Evolutionary conservation across 768 basidiomycete genomes (phyloP).

Genomic region (Suillus fuscotomentosus): DNA sequence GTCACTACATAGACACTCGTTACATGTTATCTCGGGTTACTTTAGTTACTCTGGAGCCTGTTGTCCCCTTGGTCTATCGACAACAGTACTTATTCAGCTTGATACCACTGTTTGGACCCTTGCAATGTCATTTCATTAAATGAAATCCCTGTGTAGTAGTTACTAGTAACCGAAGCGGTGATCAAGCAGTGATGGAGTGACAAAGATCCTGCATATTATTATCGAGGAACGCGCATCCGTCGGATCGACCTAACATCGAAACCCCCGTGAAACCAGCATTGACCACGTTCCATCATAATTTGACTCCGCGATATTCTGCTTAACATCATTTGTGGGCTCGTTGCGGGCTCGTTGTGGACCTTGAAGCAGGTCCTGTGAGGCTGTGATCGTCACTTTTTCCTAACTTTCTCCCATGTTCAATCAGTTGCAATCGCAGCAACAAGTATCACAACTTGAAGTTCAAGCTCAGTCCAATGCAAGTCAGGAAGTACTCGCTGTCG

Average conservation of each 20-base stretch:
- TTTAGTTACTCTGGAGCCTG: background rate
- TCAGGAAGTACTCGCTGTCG: conserved; percentile 44
- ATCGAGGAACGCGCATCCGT: background rate
- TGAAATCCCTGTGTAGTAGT: background rate
- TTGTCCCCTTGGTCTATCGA: background rate
- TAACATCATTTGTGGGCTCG: background rate
- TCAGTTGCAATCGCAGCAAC: conserved; percentile 1
- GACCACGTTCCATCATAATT: conserved; percentile 4
- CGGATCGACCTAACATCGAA: background rate
- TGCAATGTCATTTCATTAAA: background rate
- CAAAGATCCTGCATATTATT: background rate
- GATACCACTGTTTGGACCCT: background rate
- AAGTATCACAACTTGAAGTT: background rate
- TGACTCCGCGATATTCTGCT: conserved; percentile 2
- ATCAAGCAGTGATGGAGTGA: background rate
- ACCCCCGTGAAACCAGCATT: background rate
- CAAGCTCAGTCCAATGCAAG: conserved; percentile 13
- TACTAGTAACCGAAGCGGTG: background rate
- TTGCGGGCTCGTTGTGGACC: background rate
- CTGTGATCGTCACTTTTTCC: background rate
- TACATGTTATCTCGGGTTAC: background rate
- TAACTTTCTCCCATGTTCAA: background rate
- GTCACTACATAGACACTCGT: background rate
- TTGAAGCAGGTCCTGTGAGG: background rate
- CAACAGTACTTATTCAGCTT: background rate